These are phyloP conservation scores for Coleophoma eucalyptorum DNA, from an alignment of 2,329 filamentous ascomycete species.

Conservation along the genomic window DNA sequence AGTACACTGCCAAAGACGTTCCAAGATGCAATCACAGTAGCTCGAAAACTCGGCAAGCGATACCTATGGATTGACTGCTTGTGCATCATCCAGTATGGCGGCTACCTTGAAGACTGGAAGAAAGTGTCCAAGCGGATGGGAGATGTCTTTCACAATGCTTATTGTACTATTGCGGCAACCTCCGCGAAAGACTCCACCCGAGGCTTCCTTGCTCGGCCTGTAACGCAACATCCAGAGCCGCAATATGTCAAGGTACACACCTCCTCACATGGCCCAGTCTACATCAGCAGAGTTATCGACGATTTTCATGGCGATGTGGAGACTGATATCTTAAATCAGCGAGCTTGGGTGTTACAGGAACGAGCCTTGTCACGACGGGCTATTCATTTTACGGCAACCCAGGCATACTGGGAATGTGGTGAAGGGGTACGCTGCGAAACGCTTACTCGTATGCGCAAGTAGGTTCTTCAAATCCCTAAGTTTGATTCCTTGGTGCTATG, in stretches of 20 bases:
- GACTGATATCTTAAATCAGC: constrained; percentile 12
- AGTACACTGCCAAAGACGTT: too few relatives aligned
- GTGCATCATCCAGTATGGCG: not conserved
- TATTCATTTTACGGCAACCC: constrained; percentile 22
- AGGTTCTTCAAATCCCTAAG: not conserved
- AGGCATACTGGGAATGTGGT: constrained; percentile 25
- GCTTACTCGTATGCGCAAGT: not conserved
- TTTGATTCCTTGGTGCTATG: not conserved
- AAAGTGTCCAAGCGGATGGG: not conserved
- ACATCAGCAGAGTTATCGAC: constrained; percentile 3
- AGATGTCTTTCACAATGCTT: not conserved
- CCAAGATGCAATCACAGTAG: too few relatives aligned
- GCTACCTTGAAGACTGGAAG: not conserved
- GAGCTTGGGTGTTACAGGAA: constrained; percentile 27
- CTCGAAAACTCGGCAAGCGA: too few relatives aligned
- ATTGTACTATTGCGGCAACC: not conserved
- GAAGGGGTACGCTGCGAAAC: not conserved
- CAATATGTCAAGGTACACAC: not conserved
- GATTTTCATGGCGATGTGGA: constrained; percentile 12
- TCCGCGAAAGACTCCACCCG: not conserved
- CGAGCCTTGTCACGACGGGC: constrained; percentile 20
- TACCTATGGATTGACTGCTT: too few relatives aligned
- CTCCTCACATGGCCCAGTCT: not conserved
- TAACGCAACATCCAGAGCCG: not conserved
- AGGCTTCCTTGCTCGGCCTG: not conserved